phyloP scores from a whole-genome alignment of 2,329 filamentous ascomycete genomes.

The Aspergillus sojae region DNA sequence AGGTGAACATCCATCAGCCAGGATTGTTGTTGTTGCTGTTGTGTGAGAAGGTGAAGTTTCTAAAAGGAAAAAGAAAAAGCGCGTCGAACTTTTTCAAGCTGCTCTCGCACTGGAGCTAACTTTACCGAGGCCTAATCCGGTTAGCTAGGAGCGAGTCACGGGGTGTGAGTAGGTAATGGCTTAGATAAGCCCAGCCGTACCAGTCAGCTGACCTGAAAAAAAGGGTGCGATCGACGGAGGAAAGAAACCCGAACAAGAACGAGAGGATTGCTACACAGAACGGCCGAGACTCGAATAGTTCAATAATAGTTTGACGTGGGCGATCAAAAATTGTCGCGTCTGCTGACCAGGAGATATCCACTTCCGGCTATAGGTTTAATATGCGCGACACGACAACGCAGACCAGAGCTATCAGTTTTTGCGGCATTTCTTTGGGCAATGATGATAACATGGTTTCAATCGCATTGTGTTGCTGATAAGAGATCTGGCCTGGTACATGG shows the following conservation, averaged over 20 bases:
- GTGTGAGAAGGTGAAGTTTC: conserved; percentile 23
- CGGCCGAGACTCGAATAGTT: conserved; percentile 7
- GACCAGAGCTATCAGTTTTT: neutral
- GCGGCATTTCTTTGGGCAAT: conserved; percentile 5
- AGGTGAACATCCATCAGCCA: conserved; percentile 1
- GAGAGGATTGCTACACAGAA: neutral
- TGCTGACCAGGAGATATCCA: conserved; percentile 25
- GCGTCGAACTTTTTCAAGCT: conserved; percentile 37
- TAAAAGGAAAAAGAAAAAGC: conserved; percentile 21
- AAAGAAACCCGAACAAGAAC: conserved; percentile 9
- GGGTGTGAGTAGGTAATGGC: neutral
- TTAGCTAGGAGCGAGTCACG: neutral
- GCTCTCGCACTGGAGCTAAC: conserved; percentile 27
- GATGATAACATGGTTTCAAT: neutral
- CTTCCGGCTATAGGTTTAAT: conserved; percentile 9
- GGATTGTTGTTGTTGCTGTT: conserved; percentile 13
- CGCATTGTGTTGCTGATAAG: neutral
- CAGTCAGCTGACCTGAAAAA: conserved; percentile 6
- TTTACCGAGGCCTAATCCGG: conserved; percentile 26
- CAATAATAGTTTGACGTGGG: conserved; percentile 10
- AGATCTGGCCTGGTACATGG: neutral
- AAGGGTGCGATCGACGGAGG: conserved; percentile 8
- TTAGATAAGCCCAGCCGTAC: neutral
- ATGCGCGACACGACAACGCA: neutral
- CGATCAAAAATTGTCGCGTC: conserved; percentile 22